Base-by-base conservation (phyloP, 192 early-diverging fungal species). In the Backusella psychrophila region DNA sequence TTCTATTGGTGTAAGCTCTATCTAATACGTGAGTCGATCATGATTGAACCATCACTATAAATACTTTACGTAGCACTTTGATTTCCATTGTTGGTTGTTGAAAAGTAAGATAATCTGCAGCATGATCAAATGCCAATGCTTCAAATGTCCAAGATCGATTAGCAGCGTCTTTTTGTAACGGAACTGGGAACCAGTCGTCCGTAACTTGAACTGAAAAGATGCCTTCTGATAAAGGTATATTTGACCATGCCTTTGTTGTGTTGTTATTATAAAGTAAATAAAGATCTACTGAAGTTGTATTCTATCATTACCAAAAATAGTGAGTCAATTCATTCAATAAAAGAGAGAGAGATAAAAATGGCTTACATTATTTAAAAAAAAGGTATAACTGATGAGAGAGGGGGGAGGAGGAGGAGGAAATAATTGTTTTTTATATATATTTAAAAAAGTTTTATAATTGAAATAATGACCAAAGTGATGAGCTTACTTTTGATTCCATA, bases 401-500 rank as follows among this genome's bases (percentile, higher is more conserved):
- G 29, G 29, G 36, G 2, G 38, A n/a, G 19, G 33, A 33, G n/a
- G n/a, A n/a, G n/a, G n/a, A n/a, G n/a, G n/a, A 3, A 33, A 33
- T 33, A 33, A 49, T 63, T 23, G 23, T 63, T 63, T 63, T 63
- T 23, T 59, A 63, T 23, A 63, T 29, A 63, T 23, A 63, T 29
- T 63, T 63, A 63, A 63, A 63, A 63, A 63, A 63, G 26, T 63
- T 63, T 63, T 23, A 29, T 29, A 63, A 63, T 63, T 63, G 26
- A 26, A 63, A 63, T 29, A 63, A 63, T 26, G 23, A 63, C 56
- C 4, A 63, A 29, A 12, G 56, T 63, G 26, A 29, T 29, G 29
- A 63, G 26, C 56, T 63, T 63, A 63, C 56, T 63, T 63, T 63
- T 23, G 21, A 63, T 63, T 63, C 56, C 56, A 63, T 63, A 63